Evolutionary conservation across 768 basidiomycete genomes (phyloP).

Genomic region (Galerina marginata): DNA sequence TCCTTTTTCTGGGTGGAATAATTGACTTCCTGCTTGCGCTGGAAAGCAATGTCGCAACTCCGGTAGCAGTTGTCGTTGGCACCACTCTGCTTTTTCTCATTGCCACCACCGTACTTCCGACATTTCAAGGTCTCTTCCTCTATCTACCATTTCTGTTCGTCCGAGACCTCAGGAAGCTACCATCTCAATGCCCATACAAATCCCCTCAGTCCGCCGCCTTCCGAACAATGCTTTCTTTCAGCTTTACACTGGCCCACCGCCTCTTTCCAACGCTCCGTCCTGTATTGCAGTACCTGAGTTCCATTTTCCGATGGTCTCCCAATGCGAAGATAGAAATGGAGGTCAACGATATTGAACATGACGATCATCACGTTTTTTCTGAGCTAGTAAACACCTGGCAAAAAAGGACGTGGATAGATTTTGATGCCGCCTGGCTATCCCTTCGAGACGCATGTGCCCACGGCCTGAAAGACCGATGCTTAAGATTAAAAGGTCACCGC

Average conservation of each 20-base stretch:
- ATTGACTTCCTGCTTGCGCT: slow-evolving; percentile 27
- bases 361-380: no score
- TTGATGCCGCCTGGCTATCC: slow-evolving; percentile 14
- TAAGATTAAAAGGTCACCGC: no score
- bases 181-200: slow-evolving; percentile 16
- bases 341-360: no score
- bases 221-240: no score
- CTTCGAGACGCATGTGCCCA: neutral
- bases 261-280: slow-evolving; percentile 6
- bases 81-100: slow-evolving; percentile 21
- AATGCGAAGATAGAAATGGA: neutral
- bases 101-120: slow-evolving; percentile 29
- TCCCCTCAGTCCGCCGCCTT: slow-evolving; percentile 14
- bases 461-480: no score
- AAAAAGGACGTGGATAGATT: slow-evolving; percentile 15
- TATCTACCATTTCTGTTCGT: slow-evolving; percentile 3
- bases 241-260: no score
- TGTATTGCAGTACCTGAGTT: neutral
- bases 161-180: slow-evolving; percentile 3
- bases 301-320: slow-evolving; percentile 1
- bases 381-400: neutral
- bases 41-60: slow-evolving; percentile 18
- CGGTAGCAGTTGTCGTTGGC: slow-evolving; percentile 24
- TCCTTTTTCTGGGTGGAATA: slow-evolving; percentile 33
- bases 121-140: slow-evolving; percentile 19